These are phyloP conservation scores for Aphanomyces stellatus DNA, from an alignment of 352 stramenopile genomes.

Conservation along the genomic window DNA sequence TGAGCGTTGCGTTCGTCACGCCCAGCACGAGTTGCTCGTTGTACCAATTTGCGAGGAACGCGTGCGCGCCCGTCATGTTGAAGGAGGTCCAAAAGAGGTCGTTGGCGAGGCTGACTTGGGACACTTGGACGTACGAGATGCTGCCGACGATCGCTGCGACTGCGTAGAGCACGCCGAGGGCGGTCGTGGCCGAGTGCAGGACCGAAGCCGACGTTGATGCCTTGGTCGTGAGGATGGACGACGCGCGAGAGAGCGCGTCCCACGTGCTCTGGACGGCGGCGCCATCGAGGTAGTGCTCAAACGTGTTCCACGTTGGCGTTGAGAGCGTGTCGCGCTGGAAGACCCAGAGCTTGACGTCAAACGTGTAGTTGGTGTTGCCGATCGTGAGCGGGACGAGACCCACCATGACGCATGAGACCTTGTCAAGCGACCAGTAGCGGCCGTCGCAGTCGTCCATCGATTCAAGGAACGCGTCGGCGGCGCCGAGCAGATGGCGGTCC, in stretches of 20 bases:
- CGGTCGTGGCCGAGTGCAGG: not conserved
- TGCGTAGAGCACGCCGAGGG: not conserved
- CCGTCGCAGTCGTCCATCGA: not conserved
- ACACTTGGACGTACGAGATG: not conserved
- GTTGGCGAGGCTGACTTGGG: not conserved
- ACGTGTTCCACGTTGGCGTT: too few relatives aligned
- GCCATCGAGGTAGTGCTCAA: too few relatives aligned
- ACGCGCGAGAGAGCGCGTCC: not conserved
- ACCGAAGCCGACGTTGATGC: not conserved
- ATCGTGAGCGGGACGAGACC: not conserved
- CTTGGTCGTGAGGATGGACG: too few relatives aligned
- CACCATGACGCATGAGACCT: not conserved
- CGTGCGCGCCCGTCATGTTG: not conserved
- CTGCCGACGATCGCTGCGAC: not conserved
- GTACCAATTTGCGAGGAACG: slow-evolving; percentile 3
- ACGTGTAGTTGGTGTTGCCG: not conserved
- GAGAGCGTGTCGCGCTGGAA: too few relatives aligned
- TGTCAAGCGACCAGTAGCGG: not conserved
- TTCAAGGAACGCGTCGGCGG: not conserved
- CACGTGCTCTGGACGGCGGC: not conserved
- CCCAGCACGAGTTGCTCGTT: slow-evolving; percentile 1
- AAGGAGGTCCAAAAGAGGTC: slow-evolving; percentile 6
- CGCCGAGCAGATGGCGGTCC: too few relatives aligned
- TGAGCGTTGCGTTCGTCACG: too few relatives aligned
- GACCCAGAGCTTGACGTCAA: not conserved